These are phyloP conservation scores for Hymenoscyphus fructigenus DNA, from an alignment of 2,329 filamentous ascomycete genomes.

Conservation along the genomic window DNA sequence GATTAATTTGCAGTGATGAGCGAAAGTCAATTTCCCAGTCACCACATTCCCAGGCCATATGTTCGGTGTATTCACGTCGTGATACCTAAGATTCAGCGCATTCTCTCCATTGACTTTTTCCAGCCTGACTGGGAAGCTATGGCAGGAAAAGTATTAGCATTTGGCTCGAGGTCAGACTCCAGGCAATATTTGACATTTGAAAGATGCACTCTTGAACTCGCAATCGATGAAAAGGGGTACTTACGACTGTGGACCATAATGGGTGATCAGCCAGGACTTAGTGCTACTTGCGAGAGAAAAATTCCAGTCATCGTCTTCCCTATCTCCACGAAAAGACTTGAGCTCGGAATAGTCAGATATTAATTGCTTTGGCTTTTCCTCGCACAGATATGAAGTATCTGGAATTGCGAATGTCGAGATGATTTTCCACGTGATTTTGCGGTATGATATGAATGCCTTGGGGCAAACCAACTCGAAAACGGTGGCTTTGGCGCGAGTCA, in stretches of 20 bases:
- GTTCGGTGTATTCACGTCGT: constrained; percentile 25
- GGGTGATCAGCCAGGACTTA: too few relatives aligned
- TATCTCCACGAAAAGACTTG: too few relatives aligned
- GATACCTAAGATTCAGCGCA: constrained; percentile 29
- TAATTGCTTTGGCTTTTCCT: constrained; percentile 14
- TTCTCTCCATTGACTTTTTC: too few relatives aligned
- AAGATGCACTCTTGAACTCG: too few relatives aligned
- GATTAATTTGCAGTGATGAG: constrained; percentile 37
- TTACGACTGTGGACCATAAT: too few relatives aligned
- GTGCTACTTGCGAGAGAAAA: too few relatives aligned
- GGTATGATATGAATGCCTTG: constrained; percentile 46
- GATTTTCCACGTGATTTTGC: constrained; percentile 52
- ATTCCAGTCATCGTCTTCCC: too few relatives aligned
- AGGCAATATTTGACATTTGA: too few relatives aligned
- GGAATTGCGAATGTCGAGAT: constrained; percentile 39
- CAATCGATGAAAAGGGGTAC: too few relatives aligned
- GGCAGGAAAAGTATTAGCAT: too few relatives aligned
- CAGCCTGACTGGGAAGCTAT: too few relatives aligned
- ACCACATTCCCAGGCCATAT: constrained; percentile 31
- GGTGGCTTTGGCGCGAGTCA: constrained; percentile 41
- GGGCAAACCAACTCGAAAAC: constrained; percentile 54
- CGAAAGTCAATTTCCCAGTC: constrained; percentile 30
- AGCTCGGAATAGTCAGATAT: constrained; percentile 24
- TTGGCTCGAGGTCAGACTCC: too few relatives aligned
- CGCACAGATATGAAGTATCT: constrained; percentile 3